Evolutionary conservation across 2,329 filamentous ascomycete species (phyloP).

Genomic region (Volutella citrinella): DNA sequence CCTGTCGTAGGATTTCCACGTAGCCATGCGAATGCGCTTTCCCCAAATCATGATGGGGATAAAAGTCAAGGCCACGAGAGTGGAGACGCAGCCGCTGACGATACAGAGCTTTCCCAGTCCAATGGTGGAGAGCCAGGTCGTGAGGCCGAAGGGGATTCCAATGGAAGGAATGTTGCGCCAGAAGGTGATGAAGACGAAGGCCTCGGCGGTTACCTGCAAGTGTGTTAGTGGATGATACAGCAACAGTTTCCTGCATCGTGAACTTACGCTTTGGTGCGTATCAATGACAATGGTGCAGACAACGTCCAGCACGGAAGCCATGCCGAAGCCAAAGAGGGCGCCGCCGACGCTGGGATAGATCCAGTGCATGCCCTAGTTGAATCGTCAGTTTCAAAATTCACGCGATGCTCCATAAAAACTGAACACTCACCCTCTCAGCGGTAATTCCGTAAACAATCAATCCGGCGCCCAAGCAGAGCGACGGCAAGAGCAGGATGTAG

Average conservation of each 20-base stretch:
- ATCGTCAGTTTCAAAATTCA: too few species aligned
- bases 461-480: conserved; percentile 27
- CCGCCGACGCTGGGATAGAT: too few species aligned
- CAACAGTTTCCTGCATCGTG: too few species aligned
- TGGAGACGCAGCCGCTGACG: conserved; percentile 19
- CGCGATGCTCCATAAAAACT: too few species aligned
- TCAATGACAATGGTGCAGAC: too few species aligned
- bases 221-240: too few species aligned
- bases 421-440: conserved; percentile 26
- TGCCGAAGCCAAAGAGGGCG: too few species aligned
- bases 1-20: too few species aligned
- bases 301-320: too few species aligned
- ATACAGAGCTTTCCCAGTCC: conserved; percentile 29
- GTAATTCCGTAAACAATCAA: conserved; percentile 34
- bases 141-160: conserved; percentile 25
- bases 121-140: conserved; percentile 30
- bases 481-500: conserved; percentile 23
- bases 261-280: too few species aligned
- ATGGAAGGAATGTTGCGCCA: conserved; percentile 29
- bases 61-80: conserved; percentile 20
- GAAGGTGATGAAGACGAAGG: conserved; percentile 31
- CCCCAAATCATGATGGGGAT: conserved; percentile 31
- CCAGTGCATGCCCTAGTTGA: too few species aligned
- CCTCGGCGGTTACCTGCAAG: conserved; percentile 20
- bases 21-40: conserved; percentile 23